Conservation (phyloP, 345 rosid species). For the Boechera stricta region DNA sequence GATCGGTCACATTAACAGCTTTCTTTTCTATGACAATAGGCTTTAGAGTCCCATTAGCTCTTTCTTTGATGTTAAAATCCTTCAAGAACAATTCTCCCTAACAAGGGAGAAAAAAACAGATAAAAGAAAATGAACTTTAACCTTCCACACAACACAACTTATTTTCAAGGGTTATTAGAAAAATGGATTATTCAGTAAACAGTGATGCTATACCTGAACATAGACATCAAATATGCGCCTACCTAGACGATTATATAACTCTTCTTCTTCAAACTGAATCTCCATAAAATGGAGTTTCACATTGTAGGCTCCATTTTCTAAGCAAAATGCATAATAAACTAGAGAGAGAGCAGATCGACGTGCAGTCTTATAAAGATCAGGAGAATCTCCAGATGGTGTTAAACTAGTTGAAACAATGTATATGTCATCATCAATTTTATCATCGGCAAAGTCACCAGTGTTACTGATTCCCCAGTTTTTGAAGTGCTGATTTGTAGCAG, state of each 20-base stretch:
- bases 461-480: conserved; percentile 38
- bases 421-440: fast-evolving
- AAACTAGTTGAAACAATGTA: neutral
- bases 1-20: conserved; percentile 38
- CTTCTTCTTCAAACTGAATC: conserved; percentile 54
- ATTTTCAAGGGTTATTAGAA: neutral
- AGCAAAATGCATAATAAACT: conserved; percentile 66
- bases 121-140: neutral
- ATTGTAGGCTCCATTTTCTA: conserved; percentile 60
- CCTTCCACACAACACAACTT: neutral
- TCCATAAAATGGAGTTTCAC: conserved; percentile 68
- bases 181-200: neutral
- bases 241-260: conserved; percentile 47
- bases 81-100: conserved; percentile 36
- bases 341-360: conserved; percentile 69
- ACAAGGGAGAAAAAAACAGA: too few relatives aligned
- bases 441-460: conserved; percentile 34
- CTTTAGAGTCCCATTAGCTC: conserved; percentile 48
- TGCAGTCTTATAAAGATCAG: conserved; percentile 51
- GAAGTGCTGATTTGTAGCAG: conserved; percentile 2
- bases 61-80: conserved; percentile 59
- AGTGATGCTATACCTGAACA: conserved; percentile 48
- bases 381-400: conserved; percentile 4
- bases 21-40: conserved; percentile 11
- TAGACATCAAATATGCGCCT: conserved; percentile 66